Evolutionary conservation across 1,284 basidiomycete genomes (phyloP).

Genomic region (Heterobasidion annosum): DNA sequence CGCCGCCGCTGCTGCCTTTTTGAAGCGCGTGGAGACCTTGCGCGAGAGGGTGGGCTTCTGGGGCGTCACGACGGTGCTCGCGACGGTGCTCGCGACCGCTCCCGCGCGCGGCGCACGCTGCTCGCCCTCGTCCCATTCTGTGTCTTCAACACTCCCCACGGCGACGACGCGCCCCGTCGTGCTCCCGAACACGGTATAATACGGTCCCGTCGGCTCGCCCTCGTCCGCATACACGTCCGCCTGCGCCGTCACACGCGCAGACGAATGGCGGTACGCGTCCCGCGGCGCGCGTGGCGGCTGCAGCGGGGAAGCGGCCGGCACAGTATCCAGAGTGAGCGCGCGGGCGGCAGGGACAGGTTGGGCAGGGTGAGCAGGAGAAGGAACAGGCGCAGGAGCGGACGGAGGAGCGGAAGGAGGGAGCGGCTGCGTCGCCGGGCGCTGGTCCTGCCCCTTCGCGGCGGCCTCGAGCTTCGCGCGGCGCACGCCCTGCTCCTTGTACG

Average conservation of each 20-base stretch:
- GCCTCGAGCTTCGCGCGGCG: conserved; percentile 19
- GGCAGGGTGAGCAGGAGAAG: no score
- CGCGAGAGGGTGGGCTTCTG: conserved; percentile 7
- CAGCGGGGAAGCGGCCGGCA: neutral
- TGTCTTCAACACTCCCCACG: conserved; percentile 33
- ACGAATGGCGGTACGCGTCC: neutral
- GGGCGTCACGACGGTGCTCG: neutral
- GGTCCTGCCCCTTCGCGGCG: conserved; percentile 4
- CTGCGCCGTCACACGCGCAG: neutral
- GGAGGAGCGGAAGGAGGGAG: no score
- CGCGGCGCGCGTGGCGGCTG: no score
- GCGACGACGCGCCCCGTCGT: conserved; percentile 33
- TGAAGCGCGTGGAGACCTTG: conserved; percentile 10
- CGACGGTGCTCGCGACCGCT: no score
- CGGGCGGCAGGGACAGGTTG: neutral
- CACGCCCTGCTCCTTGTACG: conserved; percentile 46
- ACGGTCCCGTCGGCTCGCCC: conserved; percentile 25
- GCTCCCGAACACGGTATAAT: conserved; percentile 46
- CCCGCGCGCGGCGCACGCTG: neutral
- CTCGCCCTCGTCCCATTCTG: conserved; percentile 13
- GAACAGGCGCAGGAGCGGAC: no score
- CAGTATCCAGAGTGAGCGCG: neutral
- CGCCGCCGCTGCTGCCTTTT: neutral
- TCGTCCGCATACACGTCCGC: conserved; percentile 8
- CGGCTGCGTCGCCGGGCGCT: neutral